Evolutionary conservation across 148 eudicot species (phyloP).

Genomic region (Camellia sinensis): DNA sequence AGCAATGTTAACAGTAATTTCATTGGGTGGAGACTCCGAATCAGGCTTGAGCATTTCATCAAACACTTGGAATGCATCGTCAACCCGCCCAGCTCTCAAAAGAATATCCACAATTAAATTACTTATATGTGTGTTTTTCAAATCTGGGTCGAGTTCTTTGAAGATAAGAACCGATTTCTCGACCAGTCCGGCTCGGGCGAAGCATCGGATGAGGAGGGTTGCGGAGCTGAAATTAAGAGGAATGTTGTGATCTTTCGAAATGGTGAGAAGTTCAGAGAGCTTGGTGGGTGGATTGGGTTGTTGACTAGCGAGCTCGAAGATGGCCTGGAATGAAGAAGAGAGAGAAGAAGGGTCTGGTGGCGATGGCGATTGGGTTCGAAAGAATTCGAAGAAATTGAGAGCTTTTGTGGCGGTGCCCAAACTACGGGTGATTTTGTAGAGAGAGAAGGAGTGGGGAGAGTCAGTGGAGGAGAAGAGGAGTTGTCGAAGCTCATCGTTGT

Average conservation of each 20-base stretch:
- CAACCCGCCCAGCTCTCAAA: slow-evolving; percentile 31
- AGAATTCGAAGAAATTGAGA: slow-evolving; percentile 42
- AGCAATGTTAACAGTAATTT: slow-evolving; percentile 33
- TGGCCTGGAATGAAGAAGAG: slow-evolving; percentile 44
- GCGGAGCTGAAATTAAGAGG: slow-evolving; percentile 43
- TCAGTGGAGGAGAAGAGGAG: slow-evolving; percentile 27
- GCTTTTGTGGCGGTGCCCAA: slow-evolving; percentile 38
- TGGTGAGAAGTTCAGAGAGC: slow-evolving; percentile 31
- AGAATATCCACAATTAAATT: slow-evolving; percentile 41
- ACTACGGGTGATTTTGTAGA: slow-evolving; percentile 48
- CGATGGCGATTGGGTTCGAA: slow-evolving; percentile 24
- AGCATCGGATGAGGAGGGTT: slow-evolving; percentile 31
- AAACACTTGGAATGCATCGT: slow-evolving; percentile 66
- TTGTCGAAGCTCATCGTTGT: slow-evolving; percentile 23
- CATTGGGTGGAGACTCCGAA: slow-evolving; percentile 32
- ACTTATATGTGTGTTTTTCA: slow-evolving; percentile 31
- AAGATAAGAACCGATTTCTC: slow-evolving; percentile 36
- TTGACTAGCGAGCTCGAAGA: slow-evolving; percentile 48
- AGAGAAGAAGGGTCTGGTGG: slow-evolving; percentile 25
- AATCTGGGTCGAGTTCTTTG: slow-evolving; percentile 30
- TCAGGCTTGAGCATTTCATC: slow-evolving; percentile 72
- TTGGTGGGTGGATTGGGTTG: slow-evolving; percentile 21
- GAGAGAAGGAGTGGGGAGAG: slow-evolving; percentile 31
- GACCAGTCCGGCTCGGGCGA: slow-evolving; percentile 32
- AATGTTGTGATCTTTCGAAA: slow-evolving; percentile 29